A percentile compares a stretch with the other conserved stretches of the same genome.
These are phyloP conservation scores for Cladophialophora immunda DNA, from an alignment of 2,329 filamentous ascomycete genomes.

Conservation along the genomic window DNA sequence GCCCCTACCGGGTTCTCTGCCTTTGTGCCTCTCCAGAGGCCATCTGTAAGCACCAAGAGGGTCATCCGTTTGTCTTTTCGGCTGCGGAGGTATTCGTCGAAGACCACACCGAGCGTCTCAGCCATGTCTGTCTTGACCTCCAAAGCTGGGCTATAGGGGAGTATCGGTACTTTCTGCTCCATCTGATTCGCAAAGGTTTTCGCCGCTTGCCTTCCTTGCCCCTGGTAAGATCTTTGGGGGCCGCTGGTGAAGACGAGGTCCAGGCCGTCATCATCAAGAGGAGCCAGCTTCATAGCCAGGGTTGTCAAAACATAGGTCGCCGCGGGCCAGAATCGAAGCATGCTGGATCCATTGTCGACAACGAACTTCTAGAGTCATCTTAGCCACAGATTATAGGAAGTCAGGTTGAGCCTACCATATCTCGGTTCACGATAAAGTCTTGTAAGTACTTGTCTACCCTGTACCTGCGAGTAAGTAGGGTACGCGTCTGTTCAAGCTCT, in stretches of 20 bases:
- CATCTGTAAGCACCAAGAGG: slow-evolving; percentile 6
- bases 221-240: background rate
- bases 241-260: slow-evolving; percentile 39
- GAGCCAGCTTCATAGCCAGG: slow-evolving; percentile 39
- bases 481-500: background rate
- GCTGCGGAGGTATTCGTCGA: slow-evolving; percentile 1
- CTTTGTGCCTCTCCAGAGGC: slow-evolving; percentile 6
- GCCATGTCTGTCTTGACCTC: background rate
- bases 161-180: background rate
- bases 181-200: background rate
- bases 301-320: slow-evolving; percentile 39
- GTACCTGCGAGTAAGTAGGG: background rate
- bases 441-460: background rate
- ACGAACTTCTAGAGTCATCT: slow-evolving; percentile 37
- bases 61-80: background rate
- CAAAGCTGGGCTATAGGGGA: background rate
- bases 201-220: background rate
- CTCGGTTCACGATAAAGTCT: background rate
- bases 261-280: slow-evolving; percentile 44
- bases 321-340: slow-evolving; percentile 39
- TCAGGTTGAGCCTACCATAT: background rate
- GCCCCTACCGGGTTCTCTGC: background rate
- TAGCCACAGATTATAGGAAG: background rate
- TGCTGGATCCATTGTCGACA: slow-evolving; percentile 42
- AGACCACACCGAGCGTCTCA: background rate